These are phyloP conservation scores for Hordeum vulgare DNA, from an alignment of 176 grass and related monocot genomes.

Conservation along the genomic window MorexV3_pseudomolecules_assembly NC_058524.1:148120992-148121491, in stretches of 20 bases:
- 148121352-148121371: too few relatives aligned
- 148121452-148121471: too few relatives aligned
- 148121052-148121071: not conserved
- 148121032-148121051: not conserved
- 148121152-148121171: not conserved
- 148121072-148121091: too few relatives aligned
- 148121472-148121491: too few relatives aligned
- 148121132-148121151: not conserved
- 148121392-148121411: too few relatives aligned
- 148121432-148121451: too few relatives aligned
- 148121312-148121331: too few relatives aligned
- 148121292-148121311: not conserved
- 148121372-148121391: too few relatives aligned
- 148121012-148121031: not conserved
- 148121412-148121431: too few relatives aligned
- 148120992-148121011: not conserved
- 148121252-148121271: not conserved
- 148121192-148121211: not conserved
- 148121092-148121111: not conserved
- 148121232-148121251: not conserved
- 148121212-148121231: not conserved
- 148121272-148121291: not conserved
- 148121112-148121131: too few relatives aligned
- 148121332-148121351: too few relatives aligned
- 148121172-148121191: not conserved